A percentile compares a stretch with the other conserved stretches of the same genome.
These are phyloP conservation scores for Mycena belliarum DNA, from an alignment of 768 basidiomycete genomes.

Conservation along the genomic window DNA sequence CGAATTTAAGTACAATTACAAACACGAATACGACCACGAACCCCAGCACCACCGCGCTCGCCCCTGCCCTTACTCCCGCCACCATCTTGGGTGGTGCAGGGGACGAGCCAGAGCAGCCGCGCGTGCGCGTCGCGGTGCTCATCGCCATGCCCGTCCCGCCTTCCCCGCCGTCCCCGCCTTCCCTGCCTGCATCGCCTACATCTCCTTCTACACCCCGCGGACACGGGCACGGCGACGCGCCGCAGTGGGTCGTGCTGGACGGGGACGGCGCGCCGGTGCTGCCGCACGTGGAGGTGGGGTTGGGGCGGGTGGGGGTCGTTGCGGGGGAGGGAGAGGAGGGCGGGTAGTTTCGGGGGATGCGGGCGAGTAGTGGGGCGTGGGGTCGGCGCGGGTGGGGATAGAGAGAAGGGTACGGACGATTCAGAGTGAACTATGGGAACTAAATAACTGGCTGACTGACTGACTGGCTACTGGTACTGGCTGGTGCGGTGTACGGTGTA, in stretches of 20 bases:
- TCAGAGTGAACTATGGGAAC: no score
- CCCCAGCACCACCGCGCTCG: neutral
- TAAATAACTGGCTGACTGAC: no score
- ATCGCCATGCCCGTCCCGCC: conserved; percentile 43
- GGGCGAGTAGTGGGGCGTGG: no score
- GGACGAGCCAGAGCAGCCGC: conserved; percentile 18
- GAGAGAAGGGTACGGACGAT: no score
- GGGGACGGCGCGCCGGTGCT: conserved; percentile 26
- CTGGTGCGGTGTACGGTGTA: no score
- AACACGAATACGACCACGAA: conserved; percentile 4
- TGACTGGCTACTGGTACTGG: no score
- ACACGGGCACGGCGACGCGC: neutral
- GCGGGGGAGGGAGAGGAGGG: neutral
- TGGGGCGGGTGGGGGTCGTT: conserved; percentile 26
- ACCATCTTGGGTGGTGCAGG: neutral
- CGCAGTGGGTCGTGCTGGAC: neutral
- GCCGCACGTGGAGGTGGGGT: conserved; percentile 36
- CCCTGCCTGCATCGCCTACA: conserved; percentile 5
- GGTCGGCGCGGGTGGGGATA: no score
- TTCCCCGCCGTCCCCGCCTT: no score
- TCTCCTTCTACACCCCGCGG: neutral
- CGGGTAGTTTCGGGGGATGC: no score
- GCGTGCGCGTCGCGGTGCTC: conserved; percentile 41
- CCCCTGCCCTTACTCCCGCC: neutral
- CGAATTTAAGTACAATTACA: no score